Percentiles rank a stretch among this genome's conserved stretches.
These are phyloP conservation scores for Thymus mandschuricus DNA, from an alignment of 257 asterid species.

Conservation along the genomic window DNA sequence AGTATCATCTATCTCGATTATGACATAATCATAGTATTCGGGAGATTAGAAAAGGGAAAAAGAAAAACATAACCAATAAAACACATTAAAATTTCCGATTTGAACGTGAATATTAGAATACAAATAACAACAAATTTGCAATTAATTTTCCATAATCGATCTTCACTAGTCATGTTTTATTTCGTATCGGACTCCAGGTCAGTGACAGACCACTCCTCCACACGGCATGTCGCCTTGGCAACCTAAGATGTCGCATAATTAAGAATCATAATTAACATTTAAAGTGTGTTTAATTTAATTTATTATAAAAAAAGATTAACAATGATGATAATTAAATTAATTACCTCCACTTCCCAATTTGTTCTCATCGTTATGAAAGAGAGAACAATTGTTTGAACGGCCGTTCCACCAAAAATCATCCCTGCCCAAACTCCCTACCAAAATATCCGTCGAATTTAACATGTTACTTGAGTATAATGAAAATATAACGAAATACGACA, in stretches of 20 bases:
- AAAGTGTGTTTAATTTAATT: too few relatives aligned
- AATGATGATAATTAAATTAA: background rate
- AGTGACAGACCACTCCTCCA: conserved; percentile 39
- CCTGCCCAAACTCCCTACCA: conserved; percentile 56
- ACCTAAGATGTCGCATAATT: conserved; percentile 33
- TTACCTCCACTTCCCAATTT: conserved; percentile 62
- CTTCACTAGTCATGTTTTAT: background rate
- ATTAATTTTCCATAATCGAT: background rate
- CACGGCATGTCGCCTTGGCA: conserved; percentile 39
- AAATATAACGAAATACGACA: too few relatives aligned
- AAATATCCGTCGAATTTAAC: too few relatives aligned
- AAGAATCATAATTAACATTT: background rate
- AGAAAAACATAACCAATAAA: too few relatives aligned
- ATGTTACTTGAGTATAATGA: too few relatives aligned
- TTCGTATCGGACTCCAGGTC: background rate
- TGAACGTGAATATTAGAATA: too few relatives aligned
- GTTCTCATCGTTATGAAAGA: conserved; percentile 36
- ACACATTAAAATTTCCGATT: too few relatives aligned
- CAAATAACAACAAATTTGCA: too few relatives aligned
- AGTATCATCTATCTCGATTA: too few relatives aligned
- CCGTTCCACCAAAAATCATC: conserved; percentile 64
- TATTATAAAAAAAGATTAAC: too few relatives aligned
- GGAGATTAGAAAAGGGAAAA: too few relatives aligned
- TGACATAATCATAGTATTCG: too few relatives aligned
- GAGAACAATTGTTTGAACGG: conserved; percentile 47